Base-by-base conservation (phyloP, 495 filamentous ascomycete species). In the Penicillium egyptiacum region DNA sequence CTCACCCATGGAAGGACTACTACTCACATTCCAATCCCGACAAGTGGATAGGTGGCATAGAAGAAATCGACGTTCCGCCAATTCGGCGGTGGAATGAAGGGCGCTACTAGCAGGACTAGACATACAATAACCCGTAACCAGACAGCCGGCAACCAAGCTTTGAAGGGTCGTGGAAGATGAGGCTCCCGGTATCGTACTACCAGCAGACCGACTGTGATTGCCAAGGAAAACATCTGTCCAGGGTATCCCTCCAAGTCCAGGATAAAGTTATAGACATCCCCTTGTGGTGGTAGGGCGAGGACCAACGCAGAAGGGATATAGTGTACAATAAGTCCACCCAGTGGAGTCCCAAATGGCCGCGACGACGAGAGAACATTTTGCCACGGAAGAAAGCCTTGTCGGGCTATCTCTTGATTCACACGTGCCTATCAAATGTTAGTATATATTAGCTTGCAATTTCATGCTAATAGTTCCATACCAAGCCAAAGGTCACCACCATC, bases 191-290 rank as follows among this genome's bases (percentile, higher is more conserved):
- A 79, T 10, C 88, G 81, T 5, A 91, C 75, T 64, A 83, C 75
- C 8, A 91, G 60, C 3, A 90, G 65, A 0, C 88, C 87, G 23
- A 85, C 56, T 0, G 82, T 80, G 0, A 80, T 71, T 0, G 86
- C 85, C 7, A 91, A 66, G 0, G 76, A 77, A 43, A 83, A 82
- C 52, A 89, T 73, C 51, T 86, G 82, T 0, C 74, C 82, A 0
- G 87, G 84, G 60, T 91, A 91, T 4, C 82, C 86, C 61, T 88
- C 86, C 2, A 89, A 84, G 37, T 89, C 84, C 10, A 89, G 74
- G 55, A 91, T 89, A 59, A 91, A 90, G 46, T 83, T 85, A 65
- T 89, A 91, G 5, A 86, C 83, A 45, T 86, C 81, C n/a, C 78
- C 73, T 41, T 82, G 79, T 3, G 86, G 83, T 1, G 86, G 87